These are phyloP conservation scores for Moelleriella libera DNA, from an alignment of 2,329 filamentous ascomycete species.

Conservation along the genomic window DNA sequence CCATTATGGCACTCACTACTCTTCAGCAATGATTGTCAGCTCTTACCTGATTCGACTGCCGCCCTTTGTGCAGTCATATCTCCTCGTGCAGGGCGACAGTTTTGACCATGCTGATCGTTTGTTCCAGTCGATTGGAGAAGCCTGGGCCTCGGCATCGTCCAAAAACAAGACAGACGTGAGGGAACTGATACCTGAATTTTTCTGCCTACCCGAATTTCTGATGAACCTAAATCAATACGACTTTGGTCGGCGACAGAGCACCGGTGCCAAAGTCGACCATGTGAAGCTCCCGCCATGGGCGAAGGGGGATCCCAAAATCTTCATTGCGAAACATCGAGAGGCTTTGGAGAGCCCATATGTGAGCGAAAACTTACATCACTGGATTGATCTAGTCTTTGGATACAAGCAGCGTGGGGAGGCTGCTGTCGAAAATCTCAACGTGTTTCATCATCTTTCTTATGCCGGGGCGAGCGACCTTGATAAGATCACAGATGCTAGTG, in stretches of 20 bases:
- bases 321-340: conserved; percentile 90
- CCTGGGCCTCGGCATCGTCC: conserved; percentile 80
- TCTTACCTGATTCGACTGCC: conserved; percentile 92
- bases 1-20: conserved; percentile 97
- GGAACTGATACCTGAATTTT: conserved; percentile 93
- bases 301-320: conserved; percentile 88
- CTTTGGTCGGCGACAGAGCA: conserved; percentile 76
- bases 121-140: conserved; percentile 83
- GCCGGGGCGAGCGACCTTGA: conserved; percentile 88
- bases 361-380: conserved; percentile 75
- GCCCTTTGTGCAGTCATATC: conserved; percentile 90
- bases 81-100: conserved; percentile 84
- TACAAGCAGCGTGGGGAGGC: conserved; percentile 88
- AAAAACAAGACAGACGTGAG: conserved; percentile 90
- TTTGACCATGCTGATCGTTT: conserved; percentile 94
- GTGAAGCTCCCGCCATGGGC: conserved; percentile 93
- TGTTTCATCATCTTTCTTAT: conserved; percentile 93
- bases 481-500: conserved; percentile 74
- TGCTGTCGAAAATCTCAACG: conserved; percentile 80
- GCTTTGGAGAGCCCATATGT: conserved; percentile 89
- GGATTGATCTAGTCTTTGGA: conserved; percentile 94
- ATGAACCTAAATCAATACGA: conserved; percentile 92
- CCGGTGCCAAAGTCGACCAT: conserved; percentile 64
- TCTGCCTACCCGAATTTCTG: conserved; percentile 88
- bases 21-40: conserved; percentile 96